Percentiles rank a stretch among this genome's conserved stretches.
These are phyloP conservation scores for Mayamaea pseudoterrestris DNA, from an alignment of 108 stramenopile genomes.

Conservation along the genomic window DNA sequence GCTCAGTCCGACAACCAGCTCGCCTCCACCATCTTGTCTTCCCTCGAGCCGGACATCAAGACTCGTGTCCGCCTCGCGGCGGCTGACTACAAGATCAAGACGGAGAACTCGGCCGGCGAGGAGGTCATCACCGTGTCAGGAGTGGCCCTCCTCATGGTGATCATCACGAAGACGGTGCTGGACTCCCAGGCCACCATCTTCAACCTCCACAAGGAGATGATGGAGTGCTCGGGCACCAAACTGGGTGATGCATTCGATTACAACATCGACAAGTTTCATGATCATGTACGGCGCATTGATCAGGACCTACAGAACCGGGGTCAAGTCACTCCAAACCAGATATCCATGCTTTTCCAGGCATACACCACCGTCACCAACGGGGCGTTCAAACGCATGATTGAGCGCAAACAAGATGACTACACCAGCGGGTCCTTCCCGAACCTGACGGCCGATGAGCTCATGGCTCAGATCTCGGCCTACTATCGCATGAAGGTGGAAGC, in stretches of 20 bases:
- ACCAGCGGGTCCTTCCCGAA: conserved; percentile 15
- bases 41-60: background rate
- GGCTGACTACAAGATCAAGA: background rate
- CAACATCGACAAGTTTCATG: conserved; percentile 21
- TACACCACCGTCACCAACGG: conserved; percentile 8
- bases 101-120: too few relatives aligned
- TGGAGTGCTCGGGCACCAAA: conserved; percentile 12
- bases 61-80: background rate
- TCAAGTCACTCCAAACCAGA: conserved; percentile 2
- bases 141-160: conserved; percentile 12
- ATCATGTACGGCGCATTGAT: conserved; percentile 6
- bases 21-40: background rate
- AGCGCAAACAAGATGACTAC: conserved; percentile 9
- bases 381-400: conserved; percentile 15
- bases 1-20: background rate
- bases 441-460: conserved; percentile 2
- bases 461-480: background rate
- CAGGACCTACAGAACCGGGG: conserved; percentile 10
- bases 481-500: background rate
- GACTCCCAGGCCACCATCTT: conserved; percentile 16
- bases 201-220: conserved; percentile 7
- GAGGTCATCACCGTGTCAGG: too few relatives aligned
- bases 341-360: conserved; percentile 26
- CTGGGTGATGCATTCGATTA: background rate
- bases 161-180: conserved; percentile 11